phyloP scores from a whole-genome alignment of 106 monocot genomes.

The Xerophyta viscosa region DNA sequence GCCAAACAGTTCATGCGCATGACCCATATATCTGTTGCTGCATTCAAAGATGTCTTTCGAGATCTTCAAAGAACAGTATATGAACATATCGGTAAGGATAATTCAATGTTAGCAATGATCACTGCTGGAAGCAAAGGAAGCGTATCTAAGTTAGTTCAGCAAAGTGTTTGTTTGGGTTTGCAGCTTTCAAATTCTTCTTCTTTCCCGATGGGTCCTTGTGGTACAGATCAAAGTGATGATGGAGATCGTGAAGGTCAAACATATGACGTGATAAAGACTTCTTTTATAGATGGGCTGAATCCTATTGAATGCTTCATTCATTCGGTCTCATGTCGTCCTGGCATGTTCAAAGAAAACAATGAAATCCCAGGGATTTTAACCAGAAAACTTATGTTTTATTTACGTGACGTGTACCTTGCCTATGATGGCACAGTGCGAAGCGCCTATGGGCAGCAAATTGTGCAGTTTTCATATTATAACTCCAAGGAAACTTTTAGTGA shows the following conservation, averaged over 20 bases:
- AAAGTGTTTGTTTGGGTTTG: constrained; percentile 73
- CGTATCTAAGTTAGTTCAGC: constrained; percentile 63
- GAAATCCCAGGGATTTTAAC: constrained; percentile 80
- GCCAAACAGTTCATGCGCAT: constrained; percentile 2
- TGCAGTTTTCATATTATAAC: constrained; percentile 53
- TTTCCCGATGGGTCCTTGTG: constrained; percentile 25
- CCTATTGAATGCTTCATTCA: constrained; percentile 78
- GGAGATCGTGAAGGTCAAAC: constrained; percentile 9
- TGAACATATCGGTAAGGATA: constrained; percentile 42
- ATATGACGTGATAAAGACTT: constrained; percentile 48
- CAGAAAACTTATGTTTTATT: constrained; percentile 66
- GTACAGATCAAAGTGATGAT: not conserved
- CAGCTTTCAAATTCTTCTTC: constrained; percentile 40
- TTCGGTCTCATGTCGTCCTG: constrained; percentile 49
- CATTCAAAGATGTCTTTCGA: constrained; percentile 59
- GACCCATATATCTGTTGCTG: constrained; percentile 32
- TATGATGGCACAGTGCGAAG: constrained; percentile 92
- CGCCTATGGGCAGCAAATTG: constrained; percentile 61
- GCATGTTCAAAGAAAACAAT: constrained; percentile 74
- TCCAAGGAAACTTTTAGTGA: constrained; percentile 7
- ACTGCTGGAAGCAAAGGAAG: constrained; percentile 80
- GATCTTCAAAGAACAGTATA: constrained; percentile 42
- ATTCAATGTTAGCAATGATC: constrained; percentile 79
- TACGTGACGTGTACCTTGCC: constrained; percentile 66
- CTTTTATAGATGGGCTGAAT: constrained; percentile 82